Evolutionary conservation across 1,284 basidiomycete species (phyloP), one percentile per base, ranked within the genome.

Genomic region (Boletus smithii): DNA sequence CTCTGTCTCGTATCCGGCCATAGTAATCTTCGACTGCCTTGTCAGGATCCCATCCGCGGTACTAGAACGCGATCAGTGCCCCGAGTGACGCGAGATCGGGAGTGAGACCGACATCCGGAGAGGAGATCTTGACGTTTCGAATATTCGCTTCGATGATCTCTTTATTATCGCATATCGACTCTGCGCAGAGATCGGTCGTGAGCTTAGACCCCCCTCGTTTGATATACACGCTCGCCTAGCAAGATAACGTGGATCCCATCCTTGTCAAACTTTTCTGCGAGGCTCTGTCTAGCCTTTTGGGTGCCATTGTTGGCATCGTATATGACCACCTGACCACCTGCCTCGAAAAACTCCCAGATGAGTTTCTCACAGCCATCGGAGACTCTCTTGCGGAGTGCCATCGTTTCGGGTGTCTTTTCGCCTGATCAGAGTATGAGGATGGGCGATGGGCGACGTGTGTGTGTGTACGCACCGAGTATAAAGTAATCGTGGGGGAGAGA

Each of bases 231-330:
- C 83, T 54, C 60, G 91, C 94, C 93, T 17, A 98, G 79, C 69
- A 97, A 82, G 63, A 98, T 83, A 54, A 98, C 91, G 75, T 98
- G 95, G 41, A 95, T 83, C 13, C 88, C 88, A 40, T 71, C 76
- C 58, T 82, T 79, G 66, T 88, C 84, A 61, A 97, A 98, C 69
- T 84, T 91, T 68, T 94, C 84, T 3, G 87, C 83, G 30, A 97
- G 70, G 14, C 73, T 74, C 53, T 85, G 80, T 42, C 97, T 75
- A 30, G 79, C 77, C 35, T 74, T 76, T 38, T 76, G 74, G 9
- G 83, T 85, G 1, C 93, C 92, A 61, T 99, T 98, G 67, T 99
- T 99, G n/a, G 97, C 97, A 65, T 99, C 97, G 71, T 98, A 99
- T 52, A 99, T 95, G 27, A 95, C 92, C 14, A 99, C 95, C 67